Evolutionary conservation across 73 alveolate species (phyloP), one percentile per base, ranked within the genome.

Genomic region (Symbiodinium pilosum): DNA sequence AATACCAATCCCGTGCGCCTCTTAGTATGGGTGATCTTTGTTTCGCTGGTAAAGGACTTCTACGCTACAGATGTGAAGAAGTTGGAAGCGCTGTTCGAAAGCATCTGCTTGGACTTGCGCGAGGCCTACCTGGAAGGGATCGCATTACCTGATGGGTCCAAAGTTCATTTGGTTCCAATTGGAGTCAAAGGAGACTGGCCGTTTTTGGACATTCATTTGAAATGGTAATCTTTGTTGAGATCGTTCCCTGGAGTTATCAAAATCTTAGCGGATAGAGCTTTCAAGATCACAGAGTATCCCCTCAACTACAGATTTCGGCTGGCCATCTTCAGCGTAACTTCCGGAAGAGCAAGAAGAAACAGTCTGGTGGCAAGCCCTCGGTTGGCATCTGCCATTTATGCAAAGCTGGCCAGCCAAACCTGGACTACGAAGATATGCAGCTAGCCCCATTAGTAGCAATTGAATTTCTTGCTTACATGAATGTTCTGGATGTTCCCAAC

Each of bases 151-250:
- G 94, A 87, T 36, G 94, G 94, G 18, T 18, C 32, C 9, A 75
- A 38, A 4, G 28, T 87, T n/a, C 41, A 56, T 40, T 40, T 87
- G 11, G 7, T 32, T 30, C 84, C 84, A 40, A 11, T 87, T 5
- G 94, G 94, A 43, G 94, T 87, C 0, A 87, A 87, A 34, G 94
- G 94, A 0, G 94, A 87, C 41, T 87, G 94, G 94, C 94, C 94
- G 0, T 87, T 87, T 38, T 59, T 87, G 30, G 94, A 5, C 2
- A 3, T 43, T 39, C 34, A 84, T 83, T 84, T 34, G 20, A 2
- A n/a, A n/a, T n/a, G n/a, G n/a, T n/a, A n/a, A n/a, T n/a, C n/a
- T n/a, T n/a, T n/a, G n/a, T n/a, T n/a, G n/a, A n/a, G n/a, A n/a
- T n/a, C n/a, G n/a, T n/a, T n/a, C n/a, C n/a, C n/a, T n/a, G n/a